phyloP scores from a whole-genome alignment of 495 filamentous ascomycete genomes.

The Hamigera avellanea region DNA sequence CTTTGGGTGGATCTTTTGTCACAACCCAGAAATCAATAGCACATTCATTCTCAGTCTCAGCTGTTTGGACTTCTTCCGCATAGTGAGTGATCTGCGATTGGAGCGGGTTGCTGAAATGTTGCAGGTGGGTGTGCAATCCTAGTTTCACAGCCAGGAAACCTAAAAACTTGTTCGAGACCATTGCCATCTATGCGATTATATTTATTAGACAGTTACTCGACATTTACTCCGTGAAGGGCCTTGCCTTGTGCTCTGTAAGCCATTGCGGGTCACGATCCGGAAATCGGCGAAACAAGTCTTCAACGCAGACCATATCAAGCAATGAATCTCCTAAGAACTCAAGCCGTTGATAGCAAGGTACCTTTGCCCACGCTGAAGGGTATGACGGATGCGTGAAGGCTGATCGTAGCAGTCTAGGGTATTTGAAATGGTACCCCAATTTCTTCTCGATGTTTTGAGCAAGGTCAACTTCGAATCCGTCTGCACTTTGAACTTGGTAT shows the following conservation, averaged over 20 bases:
- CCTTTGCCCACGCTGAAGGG: constrained; percentile 53
- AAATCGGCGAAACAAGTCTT: constrained; percentile 64
- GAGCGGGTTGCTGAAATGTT: constrained; percentile 45
- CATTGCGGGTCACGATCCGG: constrained; percentile 84
- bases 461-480: constrained; percentile 49
- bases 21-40: constrained; percentile 69
- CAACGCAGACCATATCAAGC: constrained; percentile 78
- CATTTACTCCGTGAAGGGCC: background rate
- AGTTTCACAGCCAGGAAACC: constrained; percentile 69
- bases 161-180: constrained; percentile 95
- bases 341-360: constrained; percentile 84
- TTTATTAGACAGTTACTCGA: background rate
- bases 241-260: constrained; percentile 90
- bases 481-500: constrained; percentile 49
- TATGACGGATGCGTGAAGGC: constrained; percentile 88
- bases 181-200: constrained; percentile 62
- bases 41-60: constrained; percentile 39
- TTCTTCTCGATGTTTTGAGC: constrained; percentile 50
- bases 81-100: constrained; percentile 58
- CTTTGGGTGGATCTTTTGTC: constrained; percentile 63
- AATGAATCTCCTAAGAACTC: constrained; percentile 91
- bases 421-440: constrained; percentile 70
- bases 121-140: constrained; percentile 63
- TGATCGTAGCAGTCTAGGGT: constrained; percentile 65
- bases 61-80: constrained; percentile 50